A percentile compares a stretch with the other conserved stretches of the same genome.
Evolutionary conservation across 2,329 filamentous ascomycete species (phyloP).

Genomic region (Xylariales sp.): DNA sequence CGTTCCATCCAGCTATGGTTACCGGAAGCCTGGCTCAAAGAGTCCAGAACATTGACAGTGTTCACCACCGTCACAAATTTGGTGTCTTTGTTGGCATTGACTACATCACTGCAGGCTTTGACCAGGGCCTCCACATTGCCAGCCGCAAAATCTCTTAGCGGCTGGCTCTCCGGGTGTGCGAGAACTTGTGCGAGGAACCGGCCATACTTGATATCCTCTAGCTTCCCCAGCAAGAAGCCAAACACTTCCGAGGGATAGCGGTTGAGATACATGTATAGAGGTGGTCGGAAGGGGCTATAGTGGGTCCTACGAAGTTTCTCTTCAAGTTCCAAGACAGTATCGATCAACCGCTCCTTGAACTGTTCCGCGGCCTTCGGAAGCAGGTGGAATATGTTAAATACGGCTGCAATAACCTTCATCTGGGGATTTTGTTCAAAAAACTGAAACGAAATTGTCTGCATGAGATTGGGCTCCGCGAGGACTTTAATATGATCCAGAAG

Average conservation of each 20-base stretch:
- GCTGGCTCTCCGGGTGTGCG: conserved; percentile 66
- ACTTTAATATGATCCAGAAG: conserved; percentile 92
- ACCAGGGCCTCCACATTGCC: conserved; percentile 71
- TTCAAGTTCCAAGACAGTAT: conserved; percentile 86
- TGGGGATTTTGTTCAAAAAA: conserved; percentile 88
- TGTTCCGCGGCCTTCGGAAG: conserved; percentile 83
- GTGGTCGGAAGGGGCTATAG: conserved; percentile 85
- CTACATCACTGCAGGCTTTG: conserved; percentile 58
- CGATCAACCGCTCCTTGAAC: conserved; percentile 87
- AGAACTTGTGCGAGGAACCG: conserved; percentile 88
- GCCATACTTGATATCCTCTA: conserved; percentile 84
- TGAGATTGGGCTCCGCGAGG: conserved; percentile 72
- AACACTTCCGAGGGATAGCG: conserved; percentile 87
- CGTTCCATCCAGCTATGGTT: conserved; percentile 69
- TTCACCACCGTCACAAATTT: conserved; percentile 72
- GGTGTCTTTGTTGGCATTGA: conserved; percentile 64
- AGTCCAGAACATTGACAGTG: conserved; percentile 78
- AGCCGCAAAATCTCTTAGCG: conserved; percentile 70
- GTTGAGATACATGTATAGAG: conserved; percentile 89
- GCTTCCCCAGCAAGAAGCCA: conserved; percentile 69
- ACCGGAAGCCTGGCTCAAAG: conserved; percentile 64
- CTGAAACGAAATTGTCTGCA: conserved; percentile 91
- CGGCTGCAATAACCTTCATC: conserved; percentile 92
- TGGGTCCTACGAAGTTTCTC: conserved; percentile 79
- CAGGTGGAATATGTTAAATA: conserved; percentile 97